Percentiles rank a stretch among this genome's conserved stretches.
These are phyloP conservation scores for Tylopilus intermedius DNA, from an alignment of 768 basidiomycete genomes.

Conservation along the genomic window DNA sequence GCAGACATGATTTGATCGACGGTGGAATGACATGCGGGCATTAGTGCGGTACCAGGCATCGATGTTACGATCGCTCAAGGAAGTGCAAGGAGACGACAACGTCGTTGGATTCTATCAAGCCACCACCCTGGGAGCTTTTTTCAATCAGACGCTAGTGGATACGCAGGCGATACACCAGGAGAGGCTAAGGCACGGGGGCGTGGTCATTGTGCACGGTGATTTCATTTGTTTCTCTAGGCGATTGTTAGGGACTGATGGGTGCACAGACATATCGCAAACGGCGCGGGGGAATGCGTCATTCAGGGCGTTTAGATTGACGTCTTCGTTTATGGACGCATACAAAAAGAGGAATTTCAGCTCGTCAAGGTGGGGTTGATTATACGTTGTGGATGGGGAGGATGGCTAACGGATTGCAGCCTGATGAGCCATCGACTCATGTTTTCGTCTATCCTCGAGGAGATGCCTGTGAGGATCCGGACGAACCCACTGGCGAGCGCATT, in stretches of 20 bases:
- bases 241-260: slow-evolving; percentile 6
- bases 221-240: slow-evolving; percentile 9
- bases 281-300: slow-evolving; percentile 82
- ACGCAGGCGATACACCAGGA: slow-evolving; percentile 84
- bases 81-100: slow-evolving; percentile 87
- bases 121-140: slow-evolving; percentile 79
- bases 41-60: slow-evolving; percentile 75
- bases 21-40: slow-evolving; percentile 2
- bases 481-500: slow-evolving; percentile 78
- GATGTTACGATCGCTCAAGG: slow-evolving; percentile 84
- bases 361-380: slow-evolving; percentile 53
- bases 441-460: slow-evolving; percentile 78
- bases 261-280: slow-evolving; percentile 69
- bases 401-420: slow-evolving; percentile 45
- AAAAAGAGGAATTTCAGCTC: slow-evolving; percentile 82
- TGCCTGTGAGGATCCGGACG: slow-evolving; percentile 79
- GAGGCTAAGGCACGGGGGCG: slow-evolving; percentile 77
- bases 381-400: not conserved
- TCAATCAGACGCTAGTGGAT: slow-evolving; percentile 74
- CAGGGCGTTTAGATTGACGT: slow-evolving; percentile 81
- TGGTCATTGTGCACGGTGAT: slow-evolving; percentile 80
- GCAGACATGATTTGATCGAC: slow-evolving; percentile 3
- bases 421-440: slow-evolving; percentile 79
- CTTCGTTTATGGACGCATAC: slow-evolving; percentile 75
- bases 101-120: slow-evolving; percentile 94